These are phyloP conservation scores for Aspergillus candidus DNA, from an alignment of 2,329 filamentous ascomycete genomes.

Conservation along the genomic window DNA sequence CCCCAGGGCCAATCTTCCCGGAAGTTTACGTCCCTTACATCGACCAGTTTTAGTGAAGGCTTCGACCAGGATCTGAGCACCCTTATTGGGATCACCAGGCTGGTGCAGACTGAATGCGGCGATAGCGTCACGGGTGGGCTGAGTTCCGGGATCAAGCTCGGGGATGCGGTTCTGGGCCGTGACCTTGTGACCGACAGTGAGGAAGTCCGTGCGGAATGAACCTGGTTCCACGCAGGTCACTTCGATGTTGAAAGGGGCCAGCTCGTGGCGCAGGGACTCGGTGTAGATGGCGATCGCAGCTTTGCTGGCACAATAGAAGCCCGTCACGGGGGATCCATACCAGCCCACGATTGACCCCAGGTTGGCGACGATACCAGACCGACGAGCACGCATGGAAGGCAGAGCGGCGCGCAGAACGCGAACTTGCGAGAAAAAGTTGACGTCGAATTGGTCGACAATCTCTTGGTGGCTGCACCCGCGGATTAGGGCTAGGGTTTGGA, in stretches of 20 bases:
- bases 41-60: conserved; percentile 9
- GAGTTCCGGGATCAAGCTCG: background rate
- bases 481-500: background rate
- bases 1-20: conserved; percentile 3
- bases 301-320: conserved; percentile 42
- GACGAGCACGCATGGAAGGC: conserved; percentile 30
- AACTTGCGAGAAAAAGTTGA: conserved; percentile 36
- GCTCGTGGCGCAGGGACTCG: conserved; percentile 5
- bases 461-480: background rate
- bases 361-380: conserved; percentile 33
- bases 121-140: background rate
- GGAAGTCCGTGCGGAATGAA: conserved; percentile 14
- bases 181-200: conserved; percentile 4
- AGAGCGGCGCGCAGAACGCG: conserved; percentile 32
- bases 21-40: conserved; percentile 1
- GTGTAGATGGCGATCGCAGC: conserved; percentile 18
- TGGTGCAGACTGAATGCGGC: conserved; percentile 3
- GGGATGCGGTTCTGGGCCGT: background rate
- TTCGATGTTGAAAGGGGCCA: conserved; percentile 12
- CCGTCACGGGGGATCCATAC: conserved; percentile 27
- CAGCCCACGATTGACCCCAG: conserved; percentile 45
- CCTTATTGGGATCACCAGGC: conserved; percentile 9
- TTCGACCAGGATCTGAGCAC: conserved; percentile 8
- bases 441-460: conserved; percentile 11
- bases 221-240: conserved; percentile 15